Evolutionary conservation across 345 rosid genomes (phyloP), one percentile per base, ranked within the genome.

Genomic region (Aquilaria yunnanensis): DNA sequence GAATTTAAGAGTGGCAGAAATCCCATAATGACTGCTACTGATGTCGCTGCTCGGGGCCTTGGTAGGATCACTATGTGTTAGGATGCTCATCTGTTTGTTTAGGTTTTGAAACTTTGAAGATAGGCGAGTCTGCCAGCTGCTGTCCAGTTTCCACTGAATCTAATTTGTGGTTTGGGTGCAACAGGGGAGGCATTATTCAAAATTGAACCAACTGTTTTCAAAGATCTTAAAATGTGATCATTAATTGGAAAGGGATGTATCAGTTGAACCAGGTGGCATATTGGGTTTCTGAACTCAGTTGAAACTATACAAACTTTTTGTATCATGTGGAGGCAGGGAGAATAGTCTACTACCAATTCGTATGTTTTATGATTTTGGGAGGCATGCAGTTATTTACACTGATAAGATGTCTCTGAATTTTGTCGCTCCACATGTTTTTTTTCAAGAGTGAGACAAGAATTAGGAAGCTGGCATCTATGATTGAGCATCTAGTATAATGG

Each of bases 1-100:
- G 98, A 92, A 69, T 92, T 92, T 82, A 92, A 81, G 73, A 85
- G 89, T 70, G 98, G 98, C 82, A 81, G 93, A 77, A 92, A 80
- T 75, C 83, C 91, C 32, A 80, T 92, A 70, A 89, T 92, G 98
- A 92, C 89, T 72, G 98, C 98, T 70, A 92, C 96, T 72, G 96
- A 92, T 74, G 98, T 92, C 67, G 98, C 98, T 66, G 98, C 97
- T 47, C 82, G 98, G 82, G 98, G 98, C 73, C 97, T 93, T 84
- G 98, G 97, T 93, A 93, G 94, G 97, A 79, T 83, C 76, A 76
- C 70, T 77, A 75, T 86, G 81, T 83, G 67, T 72, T 87, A 77
- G 82, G 91, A 77, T 55, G 71, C 80, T 74, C 80, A 72, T 75
- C 70, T 78, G 60, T 77, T 74, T 61, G 33, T 69, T 48, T 73